Evolutionary conservation across 1,284 basidiomycete species (phyloP), one percentile per base, ranked within the genome.

Genomic region (Fomes fomentarius): DNA sequence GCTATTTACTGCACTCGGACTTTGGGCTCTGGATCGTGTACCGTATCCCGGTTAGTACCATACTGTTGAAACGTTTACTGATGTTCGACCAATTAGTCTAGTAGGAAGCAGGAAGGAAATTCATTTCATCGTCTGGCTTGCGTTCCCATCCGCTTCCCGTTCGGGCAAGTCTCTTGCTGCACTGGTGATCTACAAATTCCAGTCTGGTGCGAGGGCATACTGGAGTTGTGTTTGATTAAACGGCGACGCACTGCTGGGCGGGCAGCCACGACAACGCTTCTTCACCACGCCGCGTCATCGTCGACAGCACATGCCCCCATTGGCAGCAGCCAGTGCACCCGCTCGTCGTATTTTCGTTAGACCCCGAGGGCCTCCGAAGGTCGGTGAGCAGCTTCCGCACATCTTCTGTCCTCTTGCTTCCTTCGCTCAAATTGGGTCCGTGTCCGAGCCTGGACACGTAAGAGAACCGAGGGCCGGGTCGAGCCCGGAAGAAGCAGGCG

Each of bases 251-350:
- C 8, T 21, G 15, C n/a, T 49, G 47, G 47, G n/a, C 33, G 31
- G 5, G 33, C 21, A 9, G 15, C n/a, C n/a, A n/a, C n/a, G n/a
- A n/a, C n/a, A n/a, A n/a, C 21, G 31, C 45, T 38, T 47, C 45
- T 38, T 17, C 24, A 22, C 41, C 42, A 28, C 28, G 52, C 30
- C n/a, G 46, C 52, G 52, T 54, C 52, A 54, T 47, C 24, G 17
- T 9, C 35, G 24, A 48, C n/a, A n/a, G 26, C 46, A 31, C 52
- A 54, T 39, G 43, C 22, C 17, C n/a, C n/a, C n/a, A n/a, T n/a
- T n/a, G n/a, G n/a, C n/a, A n/a, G n/a, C n/a, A n/a, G n/a, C n/a
- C 42, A 30, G 33, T 45, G 31, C 43, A 45, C 21, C 30, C 43
- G 43, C 33, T n/a, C 19, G 7, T 10, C 28, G 43, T 45, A 34